A percentile compares a stretch with the other conserved stretches of the same genome.
These are phyloP conservation scores for Apiosordaria backusii DNA, from an alignment of 495 filamentous ascomycete genomes.

Conservation along the genomic window DNA sequence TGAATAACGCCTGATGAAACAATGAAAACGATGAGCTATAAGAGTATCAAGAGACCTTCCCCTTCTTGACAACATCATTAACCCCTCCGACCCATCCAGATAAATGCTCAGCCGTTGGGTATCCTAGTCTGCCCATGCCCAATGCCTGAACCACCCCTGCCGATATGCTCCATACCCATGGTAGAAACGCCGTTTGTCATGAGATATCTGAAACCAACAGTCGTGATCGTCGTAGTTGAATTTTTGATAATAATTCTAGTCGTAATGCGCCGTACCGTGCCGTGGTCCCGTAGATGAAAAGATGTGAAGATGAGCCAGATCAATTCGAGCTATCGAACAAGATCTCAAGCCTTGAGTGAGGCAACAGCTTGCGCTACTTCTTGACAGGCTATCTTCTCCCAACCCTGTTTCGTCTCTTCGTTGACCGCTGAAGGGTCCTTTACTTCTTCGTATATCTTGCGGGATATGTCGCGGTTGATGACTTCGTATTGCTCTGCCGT, in stretches of 20 bases:
- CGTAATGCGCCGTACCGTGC: not conserved
- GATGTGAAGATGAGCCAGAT: not conserved
- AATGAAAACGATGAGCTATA: not conserved
- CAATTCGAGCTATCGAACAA: not conserved
- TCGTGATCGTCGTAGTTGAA: not conserved
- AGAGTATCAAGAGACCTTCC: not conserved
- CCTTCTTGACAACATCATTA: not conserved
- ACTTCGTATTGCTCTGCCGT: conserved; percentile 80
- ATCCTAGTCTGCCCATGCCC: not conserved
- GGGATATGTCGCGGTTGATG: conserved; percentile 80
- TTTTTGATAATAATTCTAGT: not conserved
- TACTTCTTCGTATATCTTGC: conserved; percentile 79
- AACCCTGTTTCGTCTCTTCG: conserved; percentile 53
- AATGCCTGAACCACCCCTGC: not conserved
- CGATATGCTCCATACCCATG: not conserved
- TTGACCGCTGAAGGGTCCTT: conserved; percentile 54
- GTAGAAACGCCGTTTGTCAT: not conserved
- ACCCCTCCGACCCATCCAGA: not conserved
- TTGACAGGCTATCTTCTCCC: conserved; percentile 65
- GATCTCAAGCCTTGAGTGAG: conserved; percentile 40
- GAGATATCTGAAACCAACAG: not conserved
- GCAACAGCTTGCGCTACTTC: conserved; percentile 69
- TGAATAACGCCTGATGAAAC: not conserved
- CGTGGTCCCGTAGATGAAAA: not conserved
- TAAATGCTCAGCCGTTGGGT: not conserved